Percentiles rank a stretch among this genome's conserved stretches.
These are phyloP conservation scores for Rhinocladiella mackenziei DNA, from an alignment of 2,329 filamentous ascomycete species.

Conservation along the genomic window DNA sequence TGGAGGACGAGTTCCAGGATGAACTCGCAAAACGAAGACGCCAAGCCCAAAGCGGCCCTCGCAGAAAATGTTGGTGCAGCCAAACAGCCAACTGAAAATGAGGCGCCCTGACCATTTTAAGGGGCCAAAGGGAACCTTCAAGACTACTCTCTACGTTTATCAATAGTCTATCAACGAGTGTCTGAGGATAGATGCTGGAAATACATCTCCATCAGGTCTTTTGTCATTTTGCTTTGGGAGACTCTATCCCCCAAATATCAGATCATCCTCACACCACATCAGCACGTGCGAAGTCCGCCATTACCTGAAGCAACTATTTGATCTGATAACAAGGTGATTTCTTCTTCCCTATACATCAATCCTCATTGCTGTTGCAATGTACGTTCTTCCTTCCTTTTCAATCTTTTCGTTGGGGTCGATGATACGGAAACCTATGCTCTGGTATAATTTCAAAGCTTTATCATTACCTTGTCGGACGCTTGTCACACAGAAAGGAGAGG, in stretches of 20 bases:
- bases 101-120: neutral
- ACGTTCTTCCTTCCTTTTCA: conserved; percentile 20
- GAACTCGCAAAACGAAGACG: conserved; percentile 13
- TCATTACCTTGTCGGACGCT: conserved; percentile 22
- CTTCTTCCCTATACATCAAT: conserved; percentile 11
- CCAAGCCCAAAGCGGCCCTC: conserved; percentile 9
- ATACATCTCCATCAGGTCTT: neutral
- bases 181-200: too few relatives aligned
- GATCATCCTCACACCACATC: neutral
- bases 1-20: conserved; percentile 20
- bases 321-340: too few relatives aligned
- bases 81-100: neutral
- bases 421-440: conserved; percentile 21
- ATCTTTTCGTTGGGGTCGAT: conserved; percentile 11
- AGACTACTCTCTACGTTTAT: too few relatives aligned
- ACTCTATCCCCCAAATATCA: conserved; percentile 2
- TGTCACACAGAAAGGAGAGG: conserved; percentile 6
- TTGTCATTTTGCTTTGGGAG: neutral
- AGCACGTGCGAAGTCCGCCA: conserved; percentile 3
- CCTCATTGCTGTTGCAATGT: conserved; percentile 9
- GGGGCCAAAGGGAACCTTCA: neutral
- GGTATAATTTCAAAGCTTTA: conserved; percentile 20
- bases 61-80: neutral
- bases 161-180: neutral
- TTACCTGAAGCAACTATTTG: too few relatives aligned